These are phyloP conservation scores for Flaveria bidentis DNA, from an alignment of 129 eudicot species.

Conservation along the genomic window DNA sequence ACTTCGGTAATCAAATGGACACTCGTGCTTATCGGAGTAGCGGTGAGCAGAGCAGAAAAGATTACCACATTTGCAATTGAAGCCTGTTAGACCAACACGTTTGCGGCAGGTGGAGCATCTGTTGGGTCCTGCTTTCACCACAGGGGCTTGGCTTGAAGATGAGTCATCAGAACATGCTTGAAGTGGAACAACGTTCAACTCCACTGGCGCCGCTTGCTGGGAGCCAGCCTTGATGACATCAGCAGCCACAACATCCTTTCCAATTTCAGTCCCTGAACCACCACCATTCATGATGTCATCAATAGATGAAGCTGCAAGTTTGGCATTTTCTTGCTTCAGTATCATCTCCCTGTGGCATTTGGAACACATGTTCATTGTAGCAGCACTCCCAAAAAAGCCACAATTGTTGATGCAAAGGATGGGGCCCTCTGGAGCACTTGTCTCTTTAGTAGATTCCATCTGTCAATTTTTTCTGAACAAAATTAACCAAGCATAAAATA, in stretches of 20 bases:
- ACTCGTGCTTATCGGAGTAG: slow-evolving; percentile 73
- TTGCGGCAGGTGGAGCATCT: slow-evolving; percentile 65
- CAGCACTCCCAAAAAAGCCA: slow-evolving; percentile 72
- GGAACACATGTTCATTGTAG: slow-evolving; percentile 83
- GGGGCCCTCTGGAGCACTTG: slow-evolving; percentile 67
- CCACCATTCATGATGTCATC: slow-evolving; percentile 64
- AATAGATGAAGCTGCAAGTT: slow-evolving; percentile 71
- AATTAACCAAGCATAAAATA: not conserved
- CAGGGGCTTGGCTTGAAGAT: slow-evolving; percentile 32
- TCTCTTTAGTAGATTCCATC: slow-evolving; percentile 72
- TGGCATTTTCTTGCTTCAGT: slow-evolving; percentile 61
- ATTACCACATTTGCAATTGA: slow-evolving; percentile 67
- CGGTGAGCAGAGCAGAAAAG: slow-evolving; percentile 69
- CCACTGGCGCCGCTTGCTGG: slow-evolving; percentile 34
- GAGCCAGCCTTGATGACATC: slow-evolving; percentile 30
- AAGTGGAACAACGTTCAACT: slow-evolving; percentile 32
- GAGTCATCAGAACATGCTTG: slow-evolving; percentile 37
- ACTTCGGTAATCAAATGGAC: slow-evolving; percentile 63
- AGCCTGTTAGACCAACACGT: slow-evolving; percentile 70
- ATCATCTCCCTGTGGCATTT: slow-evolving; percentile 74
- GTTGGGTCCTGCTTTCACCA: slow-evolving; percentile 55
- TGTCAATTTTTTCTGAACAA: slow-evolving; percentile 24
- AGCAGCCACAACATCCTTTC: slow-evolving; percentile 33
- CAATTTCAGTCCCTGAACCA: slow-evolving; percentile 35
- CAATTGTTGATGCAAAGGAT: slow-evolving; percentile 71